phyloP scores from a whole-genome alignment of 306 rosid species.

The Parietaria judaica region DNA sequence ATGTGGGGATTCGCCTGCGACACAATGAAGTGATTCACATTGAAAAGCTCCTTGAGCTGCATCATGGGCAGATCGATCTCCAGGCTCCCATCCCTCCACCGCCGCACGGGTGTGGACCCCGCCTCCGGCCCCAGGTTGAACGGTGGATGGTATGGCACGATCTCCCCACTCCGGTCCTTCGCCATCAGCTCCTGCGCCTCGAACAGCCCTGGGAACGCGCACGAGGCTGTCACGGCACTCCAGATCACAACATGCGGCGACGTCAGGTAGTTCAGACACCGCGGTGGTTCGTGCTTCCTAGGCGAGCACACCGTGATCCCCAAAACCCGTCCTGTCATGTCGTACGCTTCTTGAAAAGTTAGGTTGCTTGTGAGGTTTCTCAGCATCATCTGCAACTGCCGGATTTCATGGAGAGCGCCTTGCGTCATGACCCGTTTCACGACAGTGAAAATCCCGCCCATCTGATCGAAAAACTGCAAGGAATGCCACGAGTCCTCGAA shows the following conservation, averaged over 20 bases:
- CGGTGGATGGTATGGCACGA: constrained; percentile 93
- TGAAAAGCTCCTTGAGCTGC: constrained; percentile 88
- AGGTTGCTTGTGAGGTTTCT: constrained; percentile 86
- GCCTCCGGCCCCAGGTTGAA: constrained; percentile 86
- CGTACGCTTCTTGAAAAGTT: constrained; percentile 97
- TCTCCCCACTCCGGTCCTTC: constrained; percentile 87
- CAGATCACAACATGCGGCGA: constrained; percentile 97
- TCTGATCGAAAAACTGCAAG: constrained; percentile 75
- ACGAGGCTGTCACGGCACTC: constrained; percentile 98
- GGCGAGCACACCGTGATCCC: constrained; percentile 98
- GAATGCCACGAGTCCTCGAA: constrained; percentile 89
- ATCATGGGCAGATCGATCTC: constrained; percentile 99
- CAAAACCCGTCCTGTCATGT: constrained; percentile 92
- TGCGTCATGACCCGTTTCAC: constrained; percentile 74
- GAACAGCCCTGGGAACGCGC: constrained; percentile 96
- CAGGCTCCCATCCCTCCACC: constrained; percentile 98
- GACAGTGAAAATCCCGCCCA: constrained; percentile 87
- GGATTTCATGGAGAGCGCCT: constrained; percentile 92
- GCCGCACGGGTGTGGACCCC: constrained; percentile 60
- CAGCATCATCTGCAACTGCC: constrained; percentile 83
- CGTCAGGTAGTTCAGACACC: constrained; percentile 97
- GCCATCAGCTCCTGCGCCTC: constrained; percentile 99
- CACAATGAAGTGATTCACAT: constrained; percentile 92
- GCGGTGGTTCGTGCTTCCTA: constrained; percentile 94
- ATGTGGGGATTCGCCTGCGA: constrained; percentile 96